phyloP scores from a whole-genome alignment of 257 asterid species.

The Solanum phureja region DNA sequence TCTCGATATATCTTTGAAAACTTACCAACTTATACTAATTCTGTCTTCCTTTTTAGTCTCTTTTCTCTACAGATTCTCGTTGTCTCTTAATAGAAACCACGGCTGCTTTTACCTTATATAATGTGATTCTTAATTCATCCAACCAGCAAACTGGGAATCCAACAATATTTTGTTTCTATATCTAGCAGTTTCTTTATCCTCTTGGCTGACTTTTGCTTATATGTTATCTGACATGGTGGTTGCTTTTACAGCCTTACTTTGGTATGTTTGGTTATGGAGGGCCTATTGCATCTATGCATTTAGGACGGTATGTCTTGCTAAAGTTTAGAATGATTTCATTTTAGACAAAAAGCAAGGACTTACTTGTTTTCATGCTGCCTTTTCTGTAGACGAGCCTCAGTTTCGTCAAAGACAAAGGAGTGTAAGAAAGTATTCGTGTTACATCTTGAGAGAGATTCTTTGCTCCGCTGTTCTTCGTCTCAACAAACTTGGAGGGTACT shows the following conservation, averaged over 20 bases:
- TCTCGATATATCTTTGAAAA: not conserved
- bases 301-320: conserved; percentile 51
- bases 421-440: conserved; percentile 43
- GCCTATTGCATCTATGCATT: conserved; percentile 61
- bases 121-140: not conserved
- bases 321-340: not conserved
- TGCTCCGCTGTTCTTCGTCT: conserved; percentile 30
- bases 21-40: not conserved
- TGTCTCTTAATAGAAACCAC: not conserved
- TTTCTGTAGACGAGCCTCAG: conserved; percentile 33
- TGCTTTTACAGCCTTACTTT: conserved; percentile 59
- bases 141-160: not conserved
- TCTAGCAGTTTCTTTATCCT: not conserved
- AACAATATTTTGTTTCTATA: not conserved
- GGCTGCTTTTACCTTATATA: not conserved
- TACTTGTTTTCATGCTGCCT: not conserved
- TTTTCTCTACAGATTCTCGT: not conserved
- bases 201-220: not conserved
- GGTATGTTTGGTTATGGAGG: conserved; percentile 92
- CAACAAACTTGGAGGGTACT: conserved; percentile 60
- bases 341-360: not conserved
- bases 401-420: conserved; percentile 55
- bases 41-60: not conserved
- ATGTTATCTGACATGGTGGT: not conserved
- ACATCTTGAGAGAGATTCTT: conserved; percentile 56